A percentile compares a stretch with the other conserved stretches of the same genome.
Evolutionary conservation across 1,284 basidiomycete species (phyloP).

Genomic region (Tilletia caries): DNA sequence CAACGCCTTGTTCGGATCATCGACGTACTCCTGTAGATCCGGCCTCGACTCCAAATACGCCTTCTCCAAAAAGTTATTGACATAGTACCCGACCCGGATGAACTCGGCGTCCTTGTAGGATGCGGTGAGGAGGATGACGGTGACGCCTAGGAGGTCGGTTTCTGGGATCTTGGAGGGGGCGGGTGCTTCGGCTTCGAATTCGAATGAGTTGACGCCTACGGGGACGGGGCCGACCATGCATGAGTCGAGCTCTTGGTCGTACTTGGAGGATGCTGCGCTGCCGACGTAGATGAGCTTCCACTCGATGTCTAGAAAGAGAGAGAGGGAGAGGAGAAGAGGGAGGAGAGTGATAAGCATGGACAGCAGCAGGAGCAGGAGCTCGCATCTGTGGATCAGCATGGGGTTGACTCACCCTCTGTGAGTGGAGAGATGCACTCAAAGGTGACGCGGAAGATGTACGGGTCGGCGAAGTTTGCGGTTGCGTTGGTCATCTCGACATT

Average conservation of each 20-base stretch:
- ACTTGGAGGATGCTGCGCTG: constrained; percentile 81
- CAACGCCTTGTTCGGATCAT: constrained; percentile 16
- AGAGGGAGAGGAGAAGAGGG: not conserved
- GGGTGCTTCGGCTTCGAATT: constrained; percentile 67
- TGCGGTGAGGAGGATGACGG: constrained; percentile 85
- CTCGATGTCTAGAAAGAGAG: constrained; percentile 71
- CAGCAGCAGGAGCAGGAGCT: too few species aligned
- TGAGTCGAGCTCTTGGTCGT: constrained; percentile 87
- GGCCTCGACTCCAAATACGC: constrained; percentile 74
- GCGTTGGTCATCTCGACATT: constrained; percentile 49
- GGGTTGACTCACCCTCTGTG: constrained; percentile 77
- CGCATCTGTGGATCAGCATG: too few species aligned
- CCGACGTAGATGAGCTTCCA: constrained; percentile 98
- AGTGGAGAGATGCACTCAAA: constrained; percentile 95
- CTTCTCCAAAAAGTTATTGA: constrained; percentile 96
- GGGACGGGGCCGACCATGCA: constrained; percentile 83
- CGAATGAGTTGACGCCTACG: constrained; percentile 79
- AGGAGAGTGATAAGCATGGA: not conserved
- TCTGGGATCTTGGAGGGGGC: constrained; percentile 69
- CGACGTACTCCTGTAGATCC: constrained; percentile 18
- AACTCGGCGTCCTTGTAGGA: constrained; percentile 89
- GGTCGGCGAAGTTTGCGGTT: constrained; percentile 59
- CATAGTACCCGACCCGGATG: constrained; percentile 97
- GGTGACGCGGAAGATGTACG: constrained; percentile 90
- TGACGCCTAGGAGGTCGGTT: constrained; percentile 81